A percentile compares a stretch with the other conserved stretches of the same genome.
These are phyloP conservation scores for Trichothecium sympodiale DNA, from an alignment of 2,329 filamentous ascomycete genomes.

Conservation along the genomic window DNA sequence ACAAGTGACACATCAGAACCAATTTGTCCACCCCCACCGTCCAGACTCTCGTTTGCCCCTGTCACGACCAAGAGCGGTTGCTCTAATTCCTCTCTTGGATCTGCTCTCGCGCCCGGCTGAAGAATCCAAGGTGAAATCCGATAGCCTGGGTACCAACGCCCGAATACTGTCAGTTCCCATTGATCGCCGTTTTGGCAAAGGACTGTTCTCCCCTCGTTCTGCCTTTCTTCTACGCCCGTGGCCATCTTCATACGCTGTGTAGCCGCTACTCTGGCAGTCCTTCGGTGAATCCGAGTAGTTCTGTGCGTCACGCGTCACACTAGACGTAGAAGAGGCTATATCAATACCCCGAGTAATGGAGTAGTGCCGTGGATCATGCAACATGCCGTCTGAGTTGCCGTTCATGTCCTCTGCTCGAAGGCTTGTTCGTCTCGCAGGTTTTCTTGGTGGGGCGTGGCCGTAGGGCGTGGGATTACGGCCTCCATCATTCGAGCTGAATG, in stretches of 20 bases:
- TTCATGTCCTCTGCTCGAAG: background rate
- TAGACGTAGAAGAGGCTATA: too few relatives aligned
- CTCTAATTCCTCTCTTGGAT: background rate
- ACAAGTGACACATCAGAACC: constrained; percentile 4
- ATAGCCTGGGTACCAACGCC: constrained; percentile 1
- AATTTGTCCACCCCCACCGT: constrained; percentile 9
- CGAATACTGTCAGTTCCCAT: background rate
- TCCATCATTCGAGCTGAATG: too few relatives aligned
- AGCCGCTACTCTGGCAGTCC: too few relatives aligned
- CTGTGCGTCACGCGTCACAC: too few relatives aligned
- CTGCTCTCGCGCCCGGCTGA: background rate
- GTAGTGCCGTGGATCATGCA: too few relatives aligned
- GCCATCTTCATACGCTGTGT: too few relatives aligned
- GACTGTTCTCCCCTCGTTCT: too few relatives aligned
- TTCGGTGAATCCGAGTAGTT: too few relatives aligned
- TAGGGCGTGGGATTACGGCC: too few relatives aligned
- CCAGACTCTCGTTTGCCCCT: constrained; percentile 5
- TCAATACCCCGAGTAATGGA: too few relatives aligned
- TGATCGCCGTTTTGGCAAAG: background rate
- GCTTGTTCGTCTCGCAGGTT: constrained; percentile 2
- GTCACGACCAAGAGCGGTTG: background rate
- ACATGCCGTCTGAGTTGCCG: too few relatives aligned
- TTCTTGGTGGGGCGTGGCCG: constrained; percentile 1
- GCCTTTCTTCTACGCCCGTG: too few relatives aligned
- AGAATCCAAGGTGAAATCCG: background rate